Evolutionary conservation across 495 filamentous ascomycete genomes (phyloP).

Genomic region (Aspergillus conjunctus): DNA sequence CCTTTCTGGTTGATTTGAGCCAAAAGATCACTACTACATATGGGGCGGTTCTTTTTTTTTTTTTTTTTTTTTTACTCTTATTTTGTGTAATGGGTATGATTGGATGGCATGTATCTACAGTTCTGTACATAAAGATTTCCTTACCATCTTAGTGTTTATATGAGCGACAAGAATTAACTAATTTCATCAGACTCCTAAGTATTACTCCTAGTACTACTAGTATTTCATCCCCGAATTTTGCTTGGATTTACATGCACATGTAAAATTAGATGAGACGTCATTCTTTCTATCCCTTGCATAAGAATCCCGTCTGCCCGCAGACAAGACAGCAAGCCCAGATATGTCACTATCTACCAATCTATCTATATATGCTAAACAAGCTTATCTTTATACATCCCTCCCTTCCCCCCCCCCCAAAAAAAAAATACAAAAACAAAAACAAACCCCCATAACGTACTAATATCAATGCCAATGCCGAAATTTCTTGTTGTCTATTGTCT

Average conservation of each 20-base stretch:
- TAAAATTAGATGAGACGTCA: background rate
- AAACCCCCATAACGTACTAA: background rate
- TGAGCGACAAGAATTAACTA: too few species aligned
- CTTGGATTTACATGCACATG: too few species aligned
- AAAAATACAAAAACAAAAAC: background rate
- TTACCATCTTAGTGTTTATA: background rate
- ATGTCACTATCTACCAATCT: background rate
- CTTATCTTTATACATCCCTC: too few species aligned
- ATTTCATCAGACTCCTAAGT: too few species aligned
- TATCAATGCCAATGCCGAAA: background rate
- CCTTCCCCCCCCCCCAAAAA: conserved; percentile 4
- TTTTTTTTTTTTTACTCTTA: background rate
- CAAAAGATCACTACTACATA: too few species aligned
- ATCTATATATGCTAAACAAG: background rate
- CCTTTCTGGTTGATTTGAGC: too few species aligned
- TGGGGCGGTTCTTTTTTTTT: background rate
- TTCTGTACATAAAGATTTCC: conserved; percentile 2
- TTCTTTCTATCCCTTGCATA: conserved; percentile 5
- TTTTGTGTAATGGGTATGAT: conserved; percentile 2
- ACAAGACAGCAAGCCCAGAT: background rate
- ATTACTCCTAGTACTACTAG: too few species aligned
- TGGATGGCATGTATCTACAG: conserved; percentile 3
- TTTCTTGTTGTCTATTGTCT: too few species aligned
- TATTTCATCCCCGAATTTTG: too few species aligned
- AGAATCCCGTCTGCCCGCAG: conserved; percentile 6